phyloP scores from a whole-genome alignment of 176 grass and related monocot species.

The maize (Zea mays) region DNA sequence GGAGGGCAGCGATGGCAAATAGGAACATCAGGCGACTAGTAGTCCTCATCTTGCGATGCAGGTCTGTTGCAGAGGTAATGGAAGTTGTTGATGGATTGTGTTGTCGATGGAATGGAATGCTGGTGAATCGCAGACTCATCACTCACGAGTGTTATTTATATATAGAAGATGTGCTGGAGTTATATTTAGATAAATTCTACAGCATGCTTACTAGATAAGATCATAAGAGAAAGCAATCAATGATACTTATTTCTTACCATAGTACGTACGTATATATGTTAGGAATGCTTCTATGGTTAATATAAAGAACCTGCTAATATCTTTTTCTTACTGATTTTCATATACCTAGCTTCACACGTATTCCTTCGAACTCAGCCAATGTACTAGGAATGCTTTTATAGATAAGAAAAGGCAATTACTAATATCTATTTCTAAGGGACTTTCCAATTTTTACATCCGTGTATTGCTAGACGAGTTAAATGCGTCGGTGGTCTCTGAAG shows the following conservation, averaged over 20 bases:
- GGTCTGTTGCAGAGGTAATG: background rate
- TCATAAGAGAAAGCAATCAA: background rate
- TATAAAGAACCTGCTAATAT: too few relatives aligned
- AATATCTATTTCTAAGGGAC: too few relatives aligned
- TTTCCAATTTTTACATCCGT: too few relatives aligned
- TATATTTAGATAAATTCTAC: background rate
- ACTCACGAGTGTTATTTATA: background rate
- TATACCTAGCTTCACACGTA: too few relatives aligned
- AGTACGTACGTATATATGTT: too few relatives aligned
- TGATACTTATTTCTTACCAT: background rate
- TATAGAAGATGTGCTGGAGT: background rate
- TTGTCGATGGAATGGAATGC: background rate
- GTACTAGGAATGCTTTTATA: background rate
- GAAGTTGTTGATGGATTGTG: background rate
- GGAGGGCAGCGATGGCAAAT: slow-evolving; percentile 8
- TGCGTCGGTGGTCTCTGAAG: too few relatives aligned
- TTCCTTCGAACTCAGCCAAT: too few relatives aligned
- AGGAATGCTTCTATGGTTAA: background rate
- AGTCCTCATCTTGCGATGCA: background rate
- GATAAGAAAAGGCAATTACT: too few relatives aligned
- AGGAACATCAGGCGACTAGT: background rate
- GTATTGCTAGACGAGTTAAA: too few relatives aligned
- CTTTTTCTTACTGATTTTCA: too few relatives aligned
- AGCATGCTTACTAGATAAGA: background rate
- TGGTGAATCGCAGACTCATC: background rate